phyloP scores from a whole-genome alignment of 2,329 filamentous ascomycete genomes.

The Monilinia laxa region DNA sequence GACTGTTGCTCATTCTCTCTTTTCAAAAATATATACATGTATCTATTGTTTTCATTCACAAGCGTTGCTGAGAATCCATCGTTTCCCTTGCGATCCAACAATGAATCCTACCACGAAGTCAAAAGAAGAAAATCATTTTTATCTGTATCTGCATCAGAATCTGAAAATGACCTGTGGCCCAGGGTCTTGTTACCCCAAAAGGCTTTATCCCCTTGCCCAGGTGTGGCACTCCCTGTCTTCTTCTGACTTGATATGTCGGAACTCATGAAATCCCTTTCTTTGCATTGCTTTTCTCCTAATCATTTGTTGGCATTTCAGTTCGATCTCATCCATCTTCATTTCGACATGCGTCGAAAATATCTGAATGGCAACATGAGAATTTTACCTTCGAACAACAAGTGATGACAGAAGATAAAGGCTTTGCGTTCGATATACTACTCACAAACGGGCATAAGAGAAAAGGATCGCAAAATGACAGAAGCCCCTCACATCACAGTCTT shows the following conservation, averaged over 20 bases:
- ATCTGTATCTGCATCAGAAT: not conserved
- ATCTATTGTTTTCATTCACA: not conserved
- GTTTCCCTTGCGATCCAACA: not conserved
- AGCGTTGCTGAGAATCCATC: not conserved
- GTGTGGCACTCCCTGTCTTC: not conserved
- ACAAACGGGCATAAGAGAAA: not conserved
- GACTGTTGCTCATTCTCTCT: not conserved
- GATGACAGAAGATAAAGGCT: not conserved
- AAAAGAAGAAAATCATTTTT: not conserved
- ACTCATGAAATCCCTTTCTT: not conserved
- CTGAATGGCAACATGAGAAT: too few relatives aligned
- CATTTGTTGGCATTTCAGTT: not conserved
- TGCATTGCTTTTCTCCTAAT: not conserved
- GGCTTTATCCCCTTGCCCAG: not conserved
- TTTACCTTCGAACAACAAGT: conserved; percentile 1
- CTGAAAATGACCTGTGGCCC: not conserved
- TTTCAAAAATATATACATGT: not conserved
- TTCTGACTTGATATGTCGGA: not conserved
- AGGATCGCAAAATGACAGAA: not conserved
- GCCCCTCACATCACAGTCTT: not conserved
- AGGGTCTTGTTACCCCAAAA: not conserved
- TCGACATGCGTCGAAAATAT: not conserved
- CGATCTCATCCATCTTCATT: not conserved
- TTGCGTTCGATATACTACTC: not conserved
- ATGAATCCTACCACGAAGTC: not conserved